Percentiles rank a stretch among this genome's conserved stretches.
Evolutionary conservation across 2,329 filamentous ascomycete genomes (phyloP).

Genomic region (Xylariaceae sp.): DNA sequence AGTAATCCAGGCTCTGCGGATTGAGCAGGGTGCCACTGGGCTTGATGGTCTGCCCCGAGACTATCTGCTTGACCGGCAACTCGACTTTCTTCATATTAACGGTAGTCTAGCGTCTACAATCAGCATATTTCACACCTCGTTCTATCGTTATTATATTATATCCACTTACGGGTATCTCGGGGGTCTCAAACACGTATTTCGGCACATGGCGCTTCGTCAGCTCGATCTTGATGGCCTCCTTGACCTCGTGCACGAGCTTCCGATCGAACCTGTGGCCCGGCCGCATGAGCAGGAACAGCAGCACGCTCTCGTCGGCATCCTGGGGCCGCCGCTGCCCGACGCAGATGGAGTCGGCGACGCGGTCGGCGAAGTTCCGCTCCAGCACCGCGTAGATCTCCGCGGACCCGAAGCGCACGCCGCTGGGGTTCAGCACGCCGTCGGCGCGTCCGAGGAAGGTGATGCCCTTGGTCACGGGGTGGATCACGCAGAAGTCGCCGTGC

Average conservation of each 20-base stretch:
- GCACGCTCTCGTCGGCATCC: slow-evolving; percentile 57
- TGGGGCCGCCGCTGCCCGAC: slow-evolving; percentile 72
- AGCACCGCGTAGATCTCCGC: slow-evolving; percentile 79
- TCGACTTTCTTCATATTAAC: slow-evolving; percentile 88
- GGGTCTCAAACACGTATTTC: slow-evolving; percentile 76
- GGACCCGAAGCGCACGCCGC: slow-evolving; percentile 76
- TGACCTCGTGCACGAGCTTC: slow-evolving; percentile 60
- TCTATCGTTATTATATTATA: no score
- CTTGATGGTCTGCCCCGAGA: slow-evolving; percentile 73
- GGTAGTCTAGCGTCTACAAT: slow-evolving; percentile 60
- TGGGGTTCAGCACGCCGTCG: slow-evolving; percentile 80
- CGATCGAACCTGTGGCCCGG: slow-evolving; percentile 59
- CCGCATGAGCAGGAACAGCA: slow-evolving; percentile 59
- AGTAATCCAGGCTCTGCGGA: slow-evolving; percentile 74
- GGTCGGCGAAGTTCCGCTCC: slow-evolving; percentile 64
- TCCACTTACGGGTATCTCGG: slow-evolving; percentile 73
- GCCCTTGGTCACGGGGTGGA: slow-evolving; percentile 68
- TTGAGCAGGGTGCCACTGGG: slow-evolving; percentile 78
- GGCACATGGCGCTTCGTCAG: slow-evolving; percentile 76
- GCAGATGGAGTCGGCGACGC: slow-evolving; percentile 73
- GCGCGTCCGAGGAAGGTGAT: slow-evolving; percentile 70
- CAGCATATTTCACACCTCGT: not conserved
- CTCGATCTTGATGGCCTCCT: slow-evolving; percentile 65
- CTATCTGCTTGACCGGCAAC: slow-evolving; percentile 81
- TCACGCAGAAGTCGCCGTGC: slow-evolving; percentile 77